Evolutionary conservation across 2,329 filamentous ascomycete genomes (phyloP).

Genomic region (Xylariomycetidae sp.): DNA sequence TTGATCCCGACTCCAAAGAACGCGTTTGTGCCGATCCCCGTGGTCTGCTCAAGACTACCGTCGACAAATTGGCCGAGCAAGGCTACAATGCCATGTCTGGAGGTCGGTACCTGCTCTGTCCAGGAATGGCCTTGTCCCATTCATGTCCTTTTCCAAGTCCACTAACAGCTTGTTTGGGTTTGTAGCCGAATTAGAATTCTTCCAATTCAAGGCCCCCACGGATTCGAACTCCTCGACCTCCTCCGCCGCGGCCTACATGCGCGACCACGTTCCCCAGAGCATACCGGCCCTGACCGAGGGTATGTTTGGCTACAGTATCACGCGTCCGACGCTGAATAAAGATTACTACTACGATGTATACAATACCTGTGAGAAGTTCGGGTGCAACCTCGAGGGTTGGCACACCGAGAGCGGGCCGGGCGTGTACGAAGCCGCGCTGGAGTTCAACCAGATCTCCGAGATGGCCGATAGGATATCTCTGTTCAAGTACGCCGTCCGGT

Average conservation of each 20-base stretch:
- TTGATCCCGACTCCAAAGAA: constrained; percentile 58
- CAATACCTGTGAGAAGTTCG: constrained; percentile 62
- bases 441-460: constrained; percentile 78
- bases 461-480: constrained; percentile 91
- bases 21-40: constrained; percentile 67
- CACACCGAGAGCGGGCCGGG: constrained; percentile 78
- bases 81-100: constrained; percentile 70
- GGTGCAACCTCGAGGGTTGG: constrained; percentile 72
- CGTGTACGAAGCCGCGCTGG: constrained; percentile 90
- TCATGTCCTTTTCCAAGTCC: not conserved
- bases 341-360: constrained; percentile 81
- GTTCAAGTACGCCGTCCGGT: constrained; percentile 94
- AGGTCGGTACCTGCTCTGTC: constrained; percentile 54
- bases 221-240: constrained; percentile 39
- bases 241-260: constrained; percentile 60
- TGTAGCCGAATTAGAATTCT: constrained; percentile 72
- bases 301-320: constrained; percentile 80
- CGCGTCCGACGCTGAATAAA: constrained; percentile 68
- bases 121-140: not conserved
- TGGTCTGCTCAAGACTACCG: constrained; percentile 55
- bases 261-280: constrained; percentile 55
- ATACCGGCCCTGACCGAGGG: constrained; percentile 69
- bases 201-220: constrained; percentile 31
- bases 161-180: not conserved
- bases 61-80: constrained; percentile 53